Percentiles rank a stretch among this genome's conserved stretches.
Evolutionary conservation across 768 basidiomycete genomes (phyloP).

Genomic region (Plicaturopsis crispa): DNA sequence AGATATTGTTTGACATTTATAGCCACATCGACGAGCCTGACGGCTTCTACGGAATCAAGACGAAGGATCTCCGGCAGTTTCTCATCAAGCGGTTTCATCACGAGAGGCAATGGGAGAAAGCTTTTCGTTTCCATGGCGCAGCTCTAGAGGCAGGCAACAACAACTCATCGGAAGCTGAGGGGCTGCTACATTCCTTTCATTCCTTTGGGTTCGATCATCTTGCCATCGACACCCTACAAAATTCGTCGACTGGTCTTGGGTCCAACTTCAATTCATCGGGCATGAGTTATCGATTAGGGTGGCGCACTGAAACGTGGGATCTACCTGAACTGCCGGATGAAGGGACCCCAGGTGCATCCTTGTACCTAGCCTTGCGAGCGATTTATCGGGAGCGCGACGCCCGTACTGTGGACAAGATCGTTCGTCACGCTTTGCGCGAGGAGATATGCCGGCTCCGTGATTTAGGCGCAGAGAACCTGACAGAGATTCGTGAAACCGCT

Average conservation of each 20-base stretch:
- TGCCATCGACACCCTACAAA: slow-evolving; percentile 63
- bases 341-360: slow-evolving; percentile 41
- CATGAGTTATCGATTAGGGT: slow-evolving; percentile 76
- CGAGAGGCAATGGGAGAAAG: slow-evolving; percentile 88
- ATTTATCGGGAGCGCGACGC: slow-evolving; percentile 73
- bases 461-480: slow-evolving; percentile 74
- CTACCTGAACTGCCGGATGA: slow-evolving; percentile 55
- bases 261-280: slow-evolving; percentile 26
- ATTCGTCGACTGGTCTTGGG: slow-evolving; percentile 24
- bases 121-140: slow-evolving; percentile 87
- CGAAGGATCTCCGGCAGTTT: slow-evolving; percentile 68
- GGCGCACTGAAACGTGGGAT: slow-evolving; percentile 96
- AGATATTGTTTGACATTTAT: slow-evolving; percentile 87
- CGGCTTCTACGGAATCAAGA: slow-evolving; percentile 92
- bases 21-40: slow-evolving; percentile 96
- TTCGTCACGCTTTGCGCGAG: slow-evolving; percentile 42
- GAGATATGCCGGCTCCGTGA: slow-evolving; percentile 60
- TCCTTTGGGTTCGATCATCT: slow-evolving; percentile 86
- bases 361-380: slow-evolving; percentile 77
- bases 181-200: slow-evolving; percentile 75
- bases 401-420: slow-evolving; percentile 33
- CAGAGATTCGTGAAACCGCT: slow-evolving; percentile 61
- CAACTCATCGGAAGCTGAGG: slow-evolving; percentile 40
- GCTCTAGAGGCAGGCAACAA: slow-evolving; percentile 55
- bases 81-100: slow-evolving; percentile 85